Evolutionary conservation across 345 rosid species (phyloP), one percentile per base, ranked within the genome.

Genomic region (Cochlearia excelsa): DNA sequence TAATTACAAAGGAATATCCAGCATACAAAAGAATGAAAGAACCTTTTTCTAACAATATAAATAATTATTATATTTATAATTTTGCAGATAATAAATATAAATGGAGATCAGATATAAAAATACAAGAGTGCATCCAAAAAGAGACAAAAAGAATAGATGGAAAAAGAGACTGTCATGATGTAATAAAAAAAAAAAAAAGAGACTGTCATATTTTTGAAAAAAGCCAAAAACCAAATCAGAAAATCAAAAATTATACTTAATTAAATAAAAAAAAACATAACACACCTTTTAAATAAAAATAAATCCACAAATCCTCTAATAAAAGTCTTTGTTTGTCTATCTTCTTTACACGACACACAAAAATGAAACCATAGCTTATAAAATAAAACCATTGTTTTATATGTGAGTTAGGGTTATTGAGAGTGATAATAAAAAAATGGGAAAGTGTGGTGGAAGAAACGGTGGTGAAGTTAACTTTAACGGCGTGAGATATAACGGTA

Each of bases 391-490:
- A 3, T 69, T 51, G 23, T 30, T n/a, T 34, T 53, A 3, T 26
- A 1, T 46, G 29, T 33, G 7, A 6, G 9, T 9, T 40, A 55
- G 52, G 72, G 31, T 55, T 65, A 47, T 52, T 51, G 45, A 1
- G 55, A 16, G 23, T 16, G 23, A 16, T 16, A 16, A 16, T 16
- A 16, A 16, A 16, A 16, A 30, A 26, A 87, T 90, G 96, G 95
- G 83, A 43, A 81, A 75, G 57, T 82, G 89, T 62, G 84, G 71
- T 54, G 71, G 87, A 52, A 81, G 90, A 61, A 84, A 53, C 46
- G 52, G 89, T 62, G 84, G 71, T 54, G 71, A 86, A 52, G 81
- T 89, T 58, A 84, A 53, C 46, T 46, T 47, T 31, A 39, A 41
- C 62, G 51, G 61, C 26, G 60, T 3, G 31, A 42, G 58, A 2